A percentile compares a stretch with the other conserved stretches of the same genome.
Evolutionary conservation across 2,329 filamentous ascomycete species (phyloP).

Genomic region (Arthrobotrys musiformis): DNA sequence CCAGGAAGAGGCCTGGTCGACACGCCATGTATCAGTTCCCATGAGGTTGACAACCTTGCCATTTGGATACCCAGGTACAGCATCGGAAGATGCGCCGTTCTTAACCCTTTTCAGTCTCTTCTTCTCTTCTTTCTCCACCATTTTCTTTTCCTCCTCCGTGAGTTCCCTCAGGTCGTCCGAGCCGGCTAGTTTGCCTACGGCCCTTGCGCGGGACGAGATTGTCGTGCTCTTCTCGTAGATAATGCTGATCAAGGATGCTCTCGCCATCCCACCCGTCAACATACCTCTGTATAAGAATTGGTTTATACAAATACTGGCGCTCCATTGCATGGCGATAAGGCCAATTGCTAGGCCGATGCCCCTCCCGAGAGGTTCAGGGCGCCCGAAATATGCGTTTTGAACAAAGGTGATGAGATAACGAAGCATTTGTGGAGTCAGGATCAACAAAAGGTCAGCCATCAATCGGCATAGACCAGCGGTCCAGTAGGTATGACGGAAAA

Average conservation of each 20-base stretch:
- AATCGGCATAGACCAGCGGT: constrained; percentile 86
- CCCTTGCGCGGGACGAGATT: constrained; percentile 91
- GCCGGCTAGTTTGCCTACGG: constrained; percentile 84
- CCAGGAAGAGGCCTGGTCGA: constrained; percentile 88
- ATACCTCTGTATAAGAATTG: constrained; percentile 98
- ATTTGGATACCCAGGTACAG: constrained; percentile 78
- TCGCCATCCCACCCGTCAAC: constrained; percentile 95
- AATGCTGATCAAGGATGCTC: constrained; percentile 84
- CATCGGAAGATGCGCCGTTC: constrained; percentile 63
- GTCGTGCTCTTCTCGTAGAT: constrained; percentile 90
- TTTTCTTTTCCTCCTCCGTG: constrained; percentile 67
- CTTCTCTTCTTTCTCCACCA: constrained; percentile 63
- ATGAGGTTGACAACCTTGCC: constrained; percentile 99
- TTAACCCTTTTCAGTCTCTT: constrained; percentile 67
- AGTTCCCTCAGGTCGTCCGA: constrained; percentile 74
- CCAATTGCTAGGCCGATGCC: constrained; percentile 89
- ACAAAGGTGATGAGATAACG: constrained; percentile 88
- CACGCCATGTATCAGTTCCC: constrained; percentile 95
- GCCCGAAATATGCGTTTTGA: constrained; percentile 73
- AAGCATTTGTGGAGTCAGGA: constrained; percentile 89
- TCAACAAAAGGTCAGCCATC: constrained; percentile 83
- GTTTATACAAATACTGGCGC: constrained; percentile 89
- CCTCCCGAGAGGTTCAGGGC: constrained; percentile 78
- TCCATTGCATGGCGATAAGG: constrained; percentile 88
- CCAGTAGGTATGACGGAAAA: constrained; percentile 86